These are phyloP conservation scores for Brettanomyces custersianus DNA, from an alignment of 805 yeast genomes.

Conservation along the genomic window DNA sequence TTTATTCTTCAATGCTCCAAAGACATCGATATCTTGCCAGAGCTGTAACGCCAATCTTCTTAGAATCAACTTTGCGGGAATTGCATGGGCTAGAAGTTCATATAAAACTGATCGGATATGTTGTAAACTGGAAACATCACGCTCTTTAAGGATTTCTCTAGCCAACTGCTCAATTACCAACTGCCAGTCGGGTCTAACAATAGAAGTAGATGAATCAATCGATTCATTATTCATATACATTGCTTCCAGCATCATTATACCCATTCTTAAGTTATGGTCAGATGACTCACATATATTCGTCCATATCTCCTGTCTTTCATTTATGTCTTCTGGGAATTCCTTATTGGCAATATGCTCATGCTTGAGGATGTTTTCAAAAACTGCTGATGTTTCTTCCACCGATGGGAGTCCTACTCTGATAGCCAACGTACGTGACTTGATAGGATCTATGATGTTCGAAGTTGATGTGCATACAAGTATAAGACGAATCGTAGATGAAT, in stretches of 20 bases:
- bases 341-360: conserved; percentile 38
- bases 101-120: conserved; percentile 63
- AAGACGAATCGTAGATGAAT: conserved; percentile 77
- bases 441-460: conserved; percentile 88
- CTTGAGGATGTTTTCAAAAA: conserved; percentile 45
- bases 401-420: conserved; percentile 84
- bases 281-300: conserved; percentile 44
- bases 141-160: conserved; percentile 44
- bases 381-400: conserved; percentile 42
- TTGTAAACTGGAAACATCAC: conserved; percentile 53
- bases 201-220: conserved; percentile 36
- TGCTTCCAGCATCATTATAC: conserved; percentile 76
- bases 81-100: conserved; percentile 86
- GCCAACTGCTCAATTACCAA: conserved; percentile 65
- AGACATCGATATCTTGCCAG: conserved; percentile 16
- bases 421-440: conserved; percentile 82
- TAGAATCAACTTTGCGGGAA: conserved; percentile 77
- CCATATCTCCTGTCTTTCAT: conserved; percentile 28
- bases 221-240: conserved; percentile 60
- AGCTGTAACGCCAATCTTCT: conserved; percentile 41
- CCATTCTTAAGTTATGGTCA: conserved; percentile 68
- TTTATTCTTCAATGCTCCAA: conserved; percentile 10
- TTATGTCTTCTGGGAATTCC: conserved; percentile 27
- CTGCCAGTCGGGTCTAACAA: conserved; percentile 84
- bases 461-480: conserved; percentile 83